Conservation (phyloP, 345 rosid species). For the Rubroshorea leprosula region DNA sequence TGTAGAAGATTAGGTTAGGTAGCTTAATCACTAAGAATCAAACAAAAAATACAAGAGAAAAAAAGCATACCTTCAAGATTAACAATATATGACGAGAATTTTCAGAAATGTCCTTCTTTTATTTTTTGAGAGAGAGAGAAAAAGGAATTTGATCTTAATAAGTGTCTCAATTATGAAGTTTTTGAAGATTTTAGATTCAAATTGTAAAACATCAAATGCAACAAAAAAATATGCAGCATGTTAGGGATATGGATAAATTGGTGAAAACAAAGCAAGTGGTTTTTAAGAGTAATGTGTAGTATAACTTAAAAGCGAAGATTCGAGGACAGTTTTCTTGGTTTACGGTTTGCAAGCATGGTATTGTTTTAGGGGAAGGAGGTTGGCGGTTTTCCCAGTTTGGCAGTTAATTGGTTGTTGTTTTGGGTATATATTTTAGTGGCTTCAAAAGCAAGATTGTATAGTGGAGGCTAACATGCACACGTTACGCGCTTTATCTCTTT, state of each 20-base stretch:
- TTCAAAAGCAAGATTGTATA: background rate
- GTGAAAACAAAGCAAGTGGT: no score
- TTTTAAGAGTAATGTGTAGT: no score
- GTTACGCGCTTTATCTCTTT: no score
- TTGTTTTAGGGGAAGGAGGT: constrained; percentile 1
- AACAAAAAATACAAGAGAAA: background rate
- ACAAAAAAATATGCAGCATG: no score
- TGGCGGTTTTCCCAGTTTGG: constrained; percentile 24
- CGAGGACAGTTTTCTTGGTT: background rate
- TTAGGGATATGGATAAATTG: no score
- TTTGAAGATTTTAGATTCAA: no score
- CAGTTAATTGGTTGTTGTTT: constrained; percentile 29
- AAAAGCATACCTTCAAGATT: background rate
- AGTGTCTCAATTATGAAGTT: no score
- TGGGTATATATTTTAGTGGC: background rate
- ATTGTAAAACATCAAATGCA: no score
- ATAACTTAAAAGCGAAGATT: background rate
- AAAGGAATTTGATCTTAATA: no score
- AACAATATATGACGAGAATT: no score
- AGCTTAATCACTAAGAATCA: constrained; percentile 42
- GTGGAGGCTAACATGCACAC: constrained; percentile 54
- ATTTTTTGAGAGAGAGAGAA: background rate
- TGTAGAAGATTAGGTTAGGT: constrained; percentile 33
- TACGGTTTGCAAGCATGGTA: no score
- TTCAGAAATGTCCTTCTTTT: background rate